A percentile compares a stretch with the other conserved stretches of the same genome.
Evolutionary conservation across 306 rosid genomes (phyloP).

Genomic region (Malus sylvestris): DNA sequence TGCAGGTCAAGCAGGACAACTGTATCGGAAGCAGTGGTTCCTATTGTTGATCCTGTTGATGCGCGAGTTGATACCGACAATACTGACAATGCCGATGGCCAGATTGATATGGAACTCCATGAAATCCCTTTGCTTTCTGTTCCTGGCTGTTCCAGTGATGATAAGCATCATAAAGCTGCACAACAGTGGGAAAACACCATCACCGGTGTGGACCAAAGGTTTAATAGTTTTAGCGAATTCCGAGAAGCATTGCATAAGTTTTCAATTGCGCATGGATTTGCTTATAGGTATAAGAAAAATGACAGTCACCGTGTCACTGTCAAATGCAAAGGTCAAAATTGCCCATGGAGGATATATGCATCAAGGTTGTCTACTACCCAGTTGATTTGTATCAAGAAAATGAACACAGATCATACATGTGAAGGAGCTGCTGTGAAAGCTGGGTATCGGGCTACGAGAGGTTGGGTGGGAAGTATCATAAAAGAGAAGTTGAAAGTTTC

Average conservation of each 20-base stretch:
- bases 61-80: conserved; percentile 28
- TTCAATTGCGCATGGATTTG: conserved; percentile 94
- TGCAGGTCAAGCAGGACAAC: conserved; percentile 95
- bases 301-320: conserved; percentile 96
- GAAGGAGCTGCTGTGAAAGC: conserved; percentile 91
- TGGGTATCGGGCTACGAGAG: conserved; percentile 94
- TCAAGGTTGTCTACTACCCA: conserved; percentile 87
- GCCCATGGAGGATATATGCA: conserved; percentile 97
- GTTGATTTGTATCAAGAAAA: conserved; percentile 86
- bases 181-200: conserved; percentile 94
- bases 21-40: conserved; percentile 71
- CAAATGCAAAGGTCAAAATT: conserved; percentile 85
- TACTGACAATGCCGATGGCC: conserved; percentile 25
- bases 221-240: conserved; percentile 81
- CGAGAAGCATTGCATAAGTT: conserved; percentile 92
- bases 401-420: conserved; percentile 72
- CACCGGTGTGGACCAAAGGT: conserved; percentile 93
- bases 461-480: conserved; percentile 97
- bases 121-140: conserved; percentile 32
- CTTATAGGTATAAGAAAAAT: conserved; percentile 86
- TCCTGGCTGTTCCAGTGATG: conserved; percentile 38
- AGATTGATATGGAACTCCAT: conserved; percentile 35
- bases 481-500: conserved; percentile 89
- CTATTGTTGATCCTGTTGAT: conserved; percentile 43
- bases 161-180: conserved; percentile 70